Evolutionary conservation across 2,329 filamentous ascomycete species (phyloP), one percentile per base, ranked within the genome.

Genomic region (Curvularia hawaiiensis): DNA sequence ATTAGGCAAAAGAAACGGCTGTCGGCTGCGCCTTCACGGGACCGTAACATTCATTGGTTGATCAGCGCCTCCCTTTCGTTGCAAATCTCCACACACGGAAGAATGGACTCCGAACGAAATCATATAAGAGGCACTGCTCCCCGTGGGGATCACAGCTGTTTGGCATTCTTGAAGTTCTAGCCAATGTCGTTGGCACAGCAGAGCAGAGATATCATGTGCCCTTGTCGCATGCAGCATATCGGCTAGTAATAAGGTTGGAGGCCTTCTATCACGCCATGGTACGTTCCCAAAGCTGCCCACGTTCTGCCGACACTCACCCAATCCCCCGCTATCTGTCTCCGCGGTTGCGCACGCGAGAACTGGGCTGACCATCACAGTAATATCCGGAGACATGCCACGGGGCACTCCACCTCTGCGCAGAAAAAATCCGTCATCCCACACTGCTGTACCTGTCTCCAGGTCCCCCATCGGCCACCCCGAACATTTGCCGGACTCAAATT

Each of bases 1-100:
- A 50, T 54, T 54, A 46, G 40, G 35, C 44, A 44, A 55, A 35
- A 31, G 31, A 41, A 59, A 53, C 56, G 51, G 54, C 44, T 48
- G 47, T 45, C 55, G 48, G 48, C 48, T 52, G 24, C 26, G 35
- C 47, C 40, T 28, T 58, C 50, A 59, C 48, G 45, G 35, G 48
- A 50, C 38, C 26, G 22, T 43, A 33, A 10, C 45, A 54, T 58
- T 58, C 44, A 62, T 60, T 60, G 54, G 60, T 50, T 46, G 54
- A 58, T 58, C 38, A 22, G 48, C 52, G 26, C 18, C 46, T 55
- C 45, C 49, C 33, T 53, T 18, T 48, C 14, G 41, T 47, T 45
- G 18, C 43, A 18, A 10, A 50, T 55, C 58, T 52, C 60, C 60
- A 63, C 60, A 59, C 18, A 53, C 58, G 60, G 60, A 52, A 39